Percentiles rank a stretch among this genome's conserved stretches.
Conservation (phyloP, 768 basidiomycete species). For the Chalciporus piperatus region DNA sequence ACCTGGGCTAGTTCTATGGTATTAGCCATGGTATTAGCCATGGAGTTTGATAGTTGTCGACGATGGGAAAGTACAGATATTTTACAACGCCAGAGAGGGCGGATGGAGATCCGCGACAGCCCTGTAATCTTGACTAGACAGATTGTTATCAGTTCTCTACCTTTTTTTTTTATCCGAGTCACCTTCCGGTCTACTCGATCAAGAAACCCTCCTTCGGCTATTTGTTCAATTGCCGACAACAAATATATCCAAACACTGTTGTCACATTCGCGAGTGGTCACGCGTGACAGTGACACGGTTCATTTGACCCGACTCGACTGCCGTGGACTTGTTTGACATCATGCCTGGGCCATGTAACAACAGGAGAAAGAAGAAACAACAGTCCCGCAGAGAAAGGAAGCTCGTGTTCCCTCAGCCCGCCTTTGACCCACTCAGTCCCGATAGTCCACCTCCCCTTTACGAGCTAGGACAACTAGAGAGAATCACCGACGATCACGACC, state of each 20-base stretch:
- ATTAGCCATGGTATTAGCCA: conserved; percentile 56
- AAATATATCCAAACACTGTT: conserved; percentile 18
- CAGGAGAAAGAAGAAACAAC: conserved; percentile 43
- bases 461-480: not conserved
- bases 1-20: conserved; percentile 68
- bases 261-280: conserved; percentile 34
- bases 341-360: conserved; percentile 67
- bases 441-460: conserved; percentile 5
- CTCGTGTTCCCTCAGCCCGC: not conserved
- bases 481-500: conserved; percentile 2
- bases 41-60: conserved; percentile 12
- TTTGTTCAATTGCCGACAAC: not conserved
- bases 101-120: conserved; percentile 21
- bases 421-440: not conserved
- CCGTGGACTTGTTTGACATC: not conserved
- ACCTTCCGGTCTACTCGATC: conserved; percentile 8
- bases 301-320: not conserved
- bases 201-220: conserved; percentile 8
- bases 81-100: conserved; percentile 33
- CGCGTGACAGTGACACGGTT: conserved; percentile 24
- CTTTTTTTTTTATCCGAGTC: conserved; percentile 18
- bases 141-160: conserved; percentile 23
- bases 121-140: conserved; percentile 23
- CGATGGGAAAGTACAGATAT: conserved; percentile 21
- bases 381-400: conserved; percentile 34